Base-by-base conservation (phyloP, 2,329 filamentous ascomycete genomes). In the Emergomyces africanus region DNA sequence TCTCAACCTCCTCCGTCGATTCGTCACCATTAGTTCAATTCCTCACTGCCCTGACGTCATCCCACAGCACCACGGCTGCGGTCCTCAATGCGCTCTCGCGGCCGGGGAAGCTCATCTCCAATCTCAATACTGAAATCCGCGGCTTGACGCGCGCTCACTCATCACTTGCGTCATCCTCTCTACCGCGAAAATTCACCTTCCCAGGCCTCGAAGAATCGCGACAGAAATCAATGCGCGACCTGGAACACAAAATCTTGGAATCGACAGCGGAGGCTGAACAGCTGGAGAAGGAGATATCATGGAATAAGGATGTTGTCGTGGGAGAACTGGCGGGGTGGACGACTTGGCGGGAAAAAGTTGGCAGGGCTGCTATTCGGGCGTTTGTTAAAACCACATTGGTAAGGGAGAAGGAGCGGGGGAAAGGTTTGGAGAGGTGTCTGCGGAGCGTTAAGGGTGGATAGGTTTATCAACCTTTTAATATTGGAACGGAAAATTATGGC, bases 311-410 rank as follows among this genome's bases (percentile, higher is more conserved):
- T 72, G 90, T 92, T 15, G 92, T 97, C 28, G 92, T 95, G 6
- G 81, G 84, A 1, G 94, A 99, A 75, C 73, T 99, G 59, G 94
- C 94, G 0, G 90, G 89, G 18, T 99, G 94, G 90, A 91, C 96
- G 68, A 90, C 95, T 46, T 83, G 90, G 76, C 85, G 95, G 68
- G 89, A 90, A 64, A 83, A 82, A 67, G 84, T 89, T 75, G 90
- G 88, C 1, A 78, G 85, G 61, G 82, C 82, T 60, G 88, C 89
- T 33, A 82, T 96, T 62, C 83, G 81, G 64, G 84, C 90, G 53
- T 83, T 95, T 65, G 92, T 88, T 20, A 82, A 79, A 67, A 83
- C 83, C 37, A 90, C 91, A 81, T 78, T 97, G 30, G 83, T 96
- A 3, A 81, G 82, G 57, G 94, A 99, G 75, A 83, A 82, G 64